Evolutionary conservation across 371 early-diverging fungal species (phyloP), one percentile per base, ranked within the genome.

Genomic region (Massospora cicadina): DNA sequence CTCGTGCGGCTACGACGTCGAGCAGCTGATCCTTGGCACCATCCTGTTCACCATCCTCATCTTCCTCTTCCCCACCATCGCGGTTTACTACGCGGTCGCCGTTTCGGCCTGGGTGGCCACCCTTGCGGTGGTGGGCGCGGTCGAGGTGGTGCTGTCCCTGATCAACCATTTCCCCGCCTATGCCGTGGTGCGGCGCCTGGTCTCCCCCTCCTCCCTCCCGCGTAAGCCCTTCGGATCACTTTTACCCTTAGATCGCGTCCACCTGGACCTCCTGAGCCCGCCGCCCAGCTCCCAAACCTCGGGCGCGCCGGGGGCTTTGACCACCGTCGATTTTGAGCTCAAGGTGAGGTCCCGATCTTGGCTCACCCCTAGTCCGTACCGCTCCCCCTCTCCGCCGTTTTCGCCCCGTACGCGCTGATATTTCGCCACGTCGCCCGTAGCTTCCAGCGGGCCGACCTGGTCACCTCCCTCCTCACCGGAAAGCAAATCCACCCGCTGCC

Each of bases 21-120:
- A 95, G 71, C 98, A 98, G 71, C 76, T 97, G 24, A 72, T 97
- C 0, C 71, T 95, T 21, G 98, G 98, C 0, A 93, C 98, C 0
- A 88, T 95, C 54, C 70, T 97, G 5, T 95, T 98, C 70, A 92
- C 95, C 0, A 72, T 97, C 26, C 71, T 96, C 30, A 84, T 87
- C 0, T 97, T 95, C 69, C 71, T 98, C 30, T 92, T 93, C 63
- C 98, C 98, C 0, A 97, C 98, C 0, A 86, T 94, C 0, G 79
- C 88, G 0, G 90, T 94, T 5, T 98, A 93, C 74, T 96, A 95
- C 27, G n/a, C 32, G 3, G 60, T 30, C 13, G 27, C 60, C 17
- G 43, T 43, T 43, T 43, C 43, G 5, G 43, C 43, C 10, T 43
- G 43, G 43, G 10, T 43, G 10, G 17, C 17, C 43, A 43, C 43